A percentile compares a stretch with the other conserved stretches of the same genome.
Evolutionary conservation across 768 basidiomycete genomes (phyloP).

Genomic region (Kwoniella dejecticola): DNA sequence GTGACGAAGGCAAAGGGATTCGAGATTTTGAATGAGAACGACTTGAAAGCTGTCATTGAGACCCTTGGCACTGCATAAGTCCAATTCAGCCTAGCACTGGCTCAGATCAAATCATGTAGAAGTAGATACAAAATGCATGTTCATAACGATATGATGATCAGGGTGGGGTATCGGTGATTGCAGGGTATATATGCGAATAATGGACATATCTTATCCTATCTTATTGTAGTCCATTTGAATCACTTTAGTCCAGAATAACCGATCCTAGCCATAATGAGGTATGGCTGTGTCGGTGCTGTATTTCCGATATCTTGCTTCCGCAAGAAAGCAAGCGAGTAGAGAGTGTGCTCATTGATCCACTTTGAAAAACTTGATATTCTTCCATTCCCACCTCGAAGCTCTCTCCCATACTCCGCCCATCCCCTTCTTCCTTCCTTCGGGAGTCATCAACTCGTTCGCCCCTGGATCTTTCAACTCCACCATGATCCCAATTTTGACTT

Average conservation of each 20-base stretch:
- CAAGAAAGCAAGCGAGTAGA: no score
- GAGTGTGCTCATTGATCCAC: constrained; percentile 2
- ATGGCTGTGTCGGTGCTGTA: no score
- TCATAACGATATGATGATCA: constrained; percentile 14
- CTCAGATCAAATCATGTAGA: not conserved
- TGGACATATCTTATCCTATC: no score
- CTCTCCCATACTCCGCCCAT: constrained; percentile 52
- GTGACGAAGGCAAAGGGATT: constrained; percentile 84
- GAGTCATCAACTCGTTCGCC: constrained; percentile 30
- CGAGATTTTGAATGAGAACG: constrained; percentile 78
- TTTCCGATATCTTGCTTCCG: no score
- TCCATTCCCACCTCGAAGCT: constrained; percentile 50
- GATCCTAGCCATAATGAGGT: no score
- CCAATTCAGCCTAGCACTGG: not conserved
- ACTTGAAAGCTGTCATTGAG: constrained; percentile 81
- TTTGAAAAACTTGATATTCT: constrained; percentile 45
- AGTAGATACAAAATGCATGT: constrained; percentile 24
- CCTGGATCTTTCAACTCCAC: constrained; percentile 45
- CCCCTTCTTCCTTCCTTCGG: constrained; percentile 42
- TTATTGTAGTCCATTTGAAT: no score
- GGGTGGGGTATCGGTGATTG: constrained; percentile 1
- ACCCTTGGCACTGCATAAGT: constrained; percentile 57
- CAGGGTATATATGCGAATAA: constrained; percentile 6
- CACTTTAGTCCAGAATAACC: no score
- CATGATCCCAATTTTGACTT: constrained; percentile 37